Base-by-base conservation (phyloP, 2,329 filamentous ascomycete genomes). In the Arthrobotrys sinensis region DNA sequence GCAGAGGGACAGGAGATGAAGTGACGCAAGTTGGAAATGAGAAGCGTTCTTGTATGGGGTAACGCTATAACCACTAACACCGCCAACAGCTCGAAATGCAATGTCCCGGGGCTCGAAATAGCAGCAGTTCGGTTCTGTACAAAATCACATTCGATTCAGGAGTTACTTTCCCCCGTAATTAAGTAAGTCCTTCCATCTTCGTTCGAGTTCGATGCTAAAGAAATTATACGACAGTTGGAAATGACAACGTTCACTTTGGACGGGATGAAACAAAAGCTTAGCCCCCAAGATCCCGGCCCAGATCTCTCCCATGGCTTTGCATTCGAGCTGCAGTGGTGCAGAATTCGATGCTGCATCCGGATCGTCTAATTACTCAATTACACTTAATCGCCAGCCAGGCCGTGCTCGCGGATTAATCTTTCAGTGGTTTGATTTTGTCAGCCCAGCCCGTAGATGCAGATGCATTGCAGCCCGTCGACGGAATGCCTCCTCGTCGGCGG, bases 21-120 rank as follows among this genome's bases (percentile, higher is more conserved):
- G 70, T 75, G 70, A 75, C 63, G 70, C 70, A 75, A 68, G 62
- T 60, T 60, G 62, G 69, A 66, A 73, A 66, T 71, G 68, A 64
- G 68, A 34, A 46, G 21, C 40, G 43, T 40, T 48, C 55, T 43
- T 52, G 55, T 60, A 60, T 60, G 55, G 55, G 55, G 55, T 55
- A 43, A 43, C 55, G 43, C 55, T 5, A 52, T 10, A 21, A n/a
- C 7, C 24, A 28, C 21, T 24, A 67, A 40, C 36, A 24, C 43
- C 63, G 53, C 32, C 7, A 28, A 28, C 34, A 28, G 16, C 64
- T 32, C 36, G 28, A 63, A 32, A 7, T 21, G 57, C 24, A 28
- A 28, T 28, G 24, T 28, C 24, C 24, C 24, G 24, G 2, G 19
- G 24, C 60, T 46, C 28, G 46, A 43, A 67, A 68, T 60, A 68